phyloP scores from a whole-genome alignment of 805 yeast species.

The Brettanomyces nanus region DNA sequence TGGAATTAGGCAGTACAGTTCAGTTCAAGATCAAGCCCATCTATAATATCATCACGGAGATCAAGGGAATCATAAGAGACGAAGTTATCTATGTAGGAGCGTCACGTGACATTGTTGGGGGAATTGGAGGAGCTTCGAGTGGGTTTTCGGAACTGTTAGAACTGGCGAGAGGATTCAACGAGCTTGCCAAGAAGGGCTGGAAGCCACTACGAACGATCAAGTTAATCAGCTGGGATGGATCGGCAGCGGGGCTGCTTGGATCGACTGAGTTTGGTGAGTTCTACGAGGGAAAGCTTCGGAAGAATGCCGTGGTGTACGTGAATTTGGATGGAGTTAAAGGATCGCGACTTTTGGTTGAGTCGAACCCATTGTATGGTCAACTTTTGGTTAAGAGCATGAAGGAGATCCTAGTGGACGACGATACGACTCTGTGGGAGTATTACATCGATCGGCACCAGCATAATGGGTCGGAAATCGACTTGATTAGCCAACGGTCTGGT shows the following conservation, averaged over 20 bases:
- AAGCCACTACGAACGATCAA: slow-evolving; percentile 33
- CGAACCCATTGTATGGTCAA: slow-evolving; percentile 50
- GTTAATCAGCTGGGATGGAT: slow-evolving; percentile 35
- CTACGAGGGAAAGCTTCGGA: slow-evolving; percentile 30
- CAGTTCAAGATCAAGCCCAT: slow-evolving; percentile 34
- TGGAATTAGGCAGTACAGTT: slow-evolving; percentile 36
- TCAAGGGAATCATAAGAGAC: slow-evolving; percentile 46
- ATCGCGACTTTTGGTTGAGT: slow-evolving; percentile 33
- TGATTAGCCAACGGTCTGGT: slow-evolving; percentile 40
- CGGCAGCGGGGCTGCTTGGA: slow-evolving; percentile 43
- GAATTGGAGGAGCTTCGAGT: slow-evolving; percentile 43
- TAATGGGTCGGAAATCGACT: slow-evolving; percentile 28
- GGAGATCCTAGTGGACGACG: slow-evolving; percentile 33
- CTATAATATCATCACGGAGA: slow-evolving; percentile 42
- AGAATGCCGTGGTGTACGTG: slow-evolving; percentile 40
- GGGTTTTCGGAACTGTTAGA: slow-evolving; percentile 45
- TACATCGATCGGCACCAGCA: slow-evolving; percentile 24
- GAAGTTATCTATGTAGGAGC: slow-evolving; percentile 50
- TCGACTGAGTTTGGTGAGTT: slow-evolving; percentile 51
- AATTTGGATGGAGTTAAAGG: slow-evolving; percentile 53
- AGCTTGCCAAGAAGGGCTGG: slow-evolving; percentile 36
- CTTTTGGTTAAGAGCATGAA: slow-evolving; percentile 38
- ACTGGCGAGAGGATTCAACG: slow-evolving; percentile 41
- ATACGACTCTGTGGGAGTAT: slow-evolving; percentile 39
- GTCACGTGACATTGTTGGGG: slow-evolving; percentile 45